phyloP scores from a whole-genome alignment of 768 basidiomycete genomes.

The Mycena epipterygia region DNA sequence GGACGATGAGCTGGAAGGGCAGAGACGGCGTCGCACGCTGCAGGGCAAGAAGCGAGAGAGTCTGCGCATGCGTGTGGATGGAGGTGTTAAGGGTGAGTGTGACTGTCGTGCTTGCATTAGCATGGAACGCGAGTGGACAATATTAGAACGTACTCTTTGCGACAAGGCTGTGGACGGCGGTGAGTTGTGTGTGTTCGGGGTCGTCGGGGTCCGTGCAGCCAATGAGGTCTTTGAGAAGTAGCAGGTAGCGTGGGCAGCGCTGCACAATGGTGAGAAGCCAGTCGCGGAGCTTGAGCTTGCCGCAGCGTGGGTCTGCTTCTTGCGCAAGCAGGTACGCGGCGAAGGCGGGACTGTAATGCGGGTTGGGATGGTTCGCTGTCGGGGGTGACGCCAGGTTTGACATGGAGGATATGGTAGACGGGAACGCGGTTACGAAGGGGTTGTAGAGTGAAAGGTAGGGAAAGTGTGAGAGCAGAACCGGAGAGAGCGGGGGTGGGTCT shows the following conservation, averaged over 20 bases:
- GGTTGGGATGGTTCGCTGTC: constrained; percentile 52
- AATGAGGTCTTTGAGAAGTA: constrained; percentile 87
- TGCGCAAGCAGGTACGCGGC: constrained; percentile 72
- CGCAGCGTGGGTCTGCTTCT: constrained; percentile 79
- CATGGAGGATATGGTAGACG: constrained; percentile 72
- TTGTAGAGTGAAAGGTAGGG: constrained; percentile 91
- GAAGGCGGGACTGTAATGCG: constrained; percentile 66
- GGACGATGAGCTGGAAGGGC: constrained; percentile 82
- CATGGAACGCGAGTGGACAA: neutral
- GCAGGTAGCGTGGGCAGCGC: constrained; percentile 88
- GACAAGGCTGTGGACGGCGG: constrained; percentile 72
- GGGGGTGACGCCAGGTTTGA: constrained; percentile 64
- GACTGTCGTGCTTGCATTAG: constrained; percentile 60
- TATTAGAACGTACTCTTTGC: constrained; percentile 73
- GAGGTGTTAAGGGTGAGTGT: constrained; percentile 84
- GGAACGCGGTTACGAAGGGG: constrained; percentile 86
- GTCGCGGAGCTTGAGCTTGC: constrained; percentile 82
- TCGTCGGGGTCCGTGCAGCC: constrained; percentile 74
- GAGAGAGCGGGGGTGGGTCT: constrained; percentile 58
- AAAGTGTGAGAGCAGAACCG: constrained; percentile 82
- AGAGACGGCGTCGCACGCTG: constrained; percentile 84
- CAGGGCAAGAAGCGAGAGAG: constrained; percentile 79
- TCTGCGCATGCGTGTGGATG: constrained; percentile 82
- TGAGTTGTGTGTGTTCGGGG: constrained; percentile 75
- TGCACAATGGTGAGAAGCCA: constrained; percentile 92